A percentile compares a stretch with the other conserved stretches of the same genome.
Evolutionary conservation across 73 alveolate species (phyloP).

Genomic region (Blepharisma stoltei): DNA sequence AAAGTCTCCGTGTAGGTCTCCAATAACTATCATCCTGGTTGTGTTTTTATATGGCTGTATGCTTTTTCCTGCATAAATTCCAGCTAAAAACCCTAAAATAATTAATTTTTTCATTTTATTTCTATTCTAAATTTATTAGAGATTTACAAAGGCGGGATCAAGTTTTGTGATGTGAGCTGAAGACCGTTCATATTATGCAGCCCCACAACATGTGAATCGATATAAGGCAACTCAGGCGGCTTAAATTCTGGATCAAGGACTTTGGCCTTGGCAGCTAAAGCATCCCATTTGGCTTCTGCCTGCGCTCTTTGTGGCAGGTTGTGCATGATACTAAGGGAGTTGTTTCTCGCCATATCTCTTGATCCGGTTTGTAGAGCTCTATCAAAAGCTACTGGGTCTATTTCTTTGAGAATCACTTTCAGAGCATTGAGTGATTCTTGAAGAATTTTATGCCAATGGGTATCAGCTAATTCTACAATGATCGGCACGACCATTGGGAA

Average conservation of each 20-base stretch:
- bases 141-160: conserved; percentile 23
- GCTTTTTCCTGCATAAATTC: no score
- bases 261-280: not conserved
- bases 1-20: conserved; percentile 2
- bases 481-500: conserved; percentile 86
- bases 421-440: conserved; percentile 75
- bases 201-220: conserved; percentile 57
- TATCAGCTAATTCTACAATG: conserved; percentile 73
- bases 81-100: no score
- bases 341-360: not conserved
- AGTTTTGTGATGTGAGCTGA: conserved; percentile 16
- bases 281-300: conserved; percentile 22
- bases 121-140: no score
- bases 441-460: conserved; percentile 86
- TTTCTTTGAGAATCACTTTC: conserved; percentile 76
- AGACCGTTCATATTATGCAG: conserved; percentile 43
- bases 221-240: conserved; percentile 48
- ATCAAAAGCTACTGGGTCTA: conserved; percentile 79
- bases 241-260: conserved; percentile 47
- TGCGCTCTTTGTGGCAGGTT: not conserved
- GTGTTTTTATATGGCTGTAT: no score
- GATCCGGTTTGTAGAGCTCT: conserved; percentile 61
- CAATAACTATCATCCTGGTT: not conserved
- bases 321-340: conserved; percentile 4
- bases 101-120: no score